Conservation (phyloP, 1,139 yeast species). For the Geotrichum klebahnii region DNA sequence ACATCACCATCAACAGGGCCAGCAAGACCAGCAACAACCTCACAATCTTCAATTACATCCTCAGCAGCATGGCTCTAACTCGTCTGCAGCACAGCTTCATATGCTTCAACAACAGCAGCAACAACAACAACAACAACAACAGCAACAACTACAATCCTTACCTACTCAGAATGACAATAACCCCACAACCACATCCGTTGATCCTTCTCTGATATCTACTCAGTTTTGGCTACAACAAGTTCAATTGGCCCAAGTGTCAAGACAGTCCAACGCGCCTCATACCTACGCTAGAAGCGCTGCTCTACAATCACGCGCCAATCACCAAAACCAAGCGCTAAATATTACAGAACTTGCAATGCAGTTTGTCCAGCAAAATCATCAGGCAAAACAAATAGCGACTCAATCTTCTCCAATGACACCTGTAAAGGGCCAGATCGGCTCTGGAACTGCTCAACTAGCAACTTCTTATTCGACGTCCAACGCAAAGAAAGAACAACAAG, state of each 20-base stretch:
- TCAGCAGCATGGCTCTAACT: background rate
- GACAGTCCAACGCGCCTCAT: conserved; percentile 72
- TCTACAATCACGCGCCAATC: conserved; percentile 50
- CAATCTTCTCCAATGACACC: conserved; percentile 35
- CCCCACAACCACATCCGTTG: conserved; percentile 16
- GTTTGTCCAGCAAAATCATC: conserved; percentile 35
- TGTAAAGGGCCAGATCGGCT: conserved; percentile 25
- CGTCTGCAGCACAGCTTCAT: background rate
- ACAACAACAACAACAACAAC: conserved; percentile 28
- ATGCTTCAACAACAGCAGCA: conserved; percentile 15
- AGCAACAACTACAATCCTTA: conserved; percentile 26
- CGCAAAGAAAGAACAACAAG: conserved; percentile 63
- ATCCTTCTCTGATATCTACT: conserved; percentile 43
- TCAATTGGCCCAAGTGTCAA: conserved; percentile 72
- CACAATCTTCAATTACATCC: background rate
- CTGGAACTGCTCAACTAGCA: conserved; percentile 8
- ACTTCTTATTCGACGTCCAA: conserved; percentile 39
- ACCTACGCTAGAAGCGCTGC: conserved; percentile 93
- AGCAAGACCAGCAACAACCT: background rate
- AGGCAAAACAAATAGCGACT: conserved; percentile 22
- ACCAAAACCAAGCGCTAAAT: conserved; percentile 29
- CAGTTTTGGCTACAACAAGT: conserved; percentile 84
- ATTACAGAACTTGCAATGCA: conserved; percentile 40
- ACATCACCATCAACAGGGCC: background rate
- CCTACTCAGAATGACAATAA: conserved; percentile 30